phyloP scores from a whole-genome alignment of 2,329 filamentous ascomycete species.

The Polychaeton citri region DNA sequence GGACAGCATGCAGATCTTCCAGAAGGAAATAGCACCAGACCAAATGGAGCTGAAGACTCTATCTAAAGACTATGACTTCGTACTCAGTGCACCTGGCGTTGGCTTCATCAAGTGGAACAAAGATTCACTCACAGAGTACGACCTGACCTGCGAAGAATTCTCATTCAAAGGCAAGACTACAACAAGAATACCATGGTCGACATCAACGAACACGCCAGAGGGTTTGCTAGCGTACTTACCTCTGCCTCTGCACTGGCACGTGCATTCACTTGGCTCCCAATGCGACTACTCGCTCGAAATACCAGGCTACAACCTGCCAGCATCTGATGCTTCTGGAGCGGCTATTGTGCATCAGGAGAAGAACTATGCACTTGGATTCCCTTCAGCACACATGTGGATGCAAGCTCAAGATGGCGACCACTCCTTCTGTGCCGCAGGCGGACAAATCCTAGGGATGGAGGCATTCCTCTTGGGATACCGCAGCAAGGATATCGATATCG shows the following conservation, averaged over 20 bases:
- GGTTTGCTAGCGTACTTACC: constrained; percentile 32
- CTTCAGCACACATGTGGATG: constrained; percentile 30
- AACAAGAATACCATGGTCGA: constrained; percentile 26
- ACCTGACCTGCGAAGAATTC: constrained; percentile 22
- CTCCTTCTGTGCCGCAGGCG: constrained; percentile 24
- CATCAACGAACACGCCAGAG: constrained; percentile 28
- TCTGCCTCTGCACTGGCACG: constrained; percentile 39
- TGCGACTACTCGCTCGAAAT: constrained; percentile 28
- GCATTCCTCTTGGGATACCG: constrained; percentile 36
- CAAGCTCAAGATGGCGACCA: constrained; percentile 20
- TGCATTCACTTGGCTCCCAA: constrained; percentile 31
- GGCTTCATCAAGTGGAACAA: constrained; percentile 25
- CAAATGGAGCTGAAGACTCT: constrained; percentile 23
- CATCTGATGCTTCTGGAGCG: constrained; percentile 16
- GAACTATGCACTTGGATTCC: constrained; percentile 37
- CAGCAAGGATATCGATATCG: constrained; percentile 22
- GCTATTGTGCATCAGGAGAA: constrained; percentile 37
- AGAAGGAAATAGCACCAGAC: constrained; percentile 30
- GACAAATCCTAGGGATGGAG: constrained; percentile 26
- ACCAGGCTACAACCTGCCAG: constrained; percentile 13
- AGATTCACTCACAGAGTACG: constrained; percentile 26
- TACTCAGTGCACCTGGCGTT: constrained; percentile 26
- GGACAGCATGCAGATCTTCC: constrained; percentile 21
- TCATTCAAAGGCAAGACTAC: constrained; percentile 27
- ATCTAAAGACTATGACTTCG: constrained; percentile 22